Conservation (phyloP, 179 eudicot genomes). For the Silene vulgaris region DNA sequence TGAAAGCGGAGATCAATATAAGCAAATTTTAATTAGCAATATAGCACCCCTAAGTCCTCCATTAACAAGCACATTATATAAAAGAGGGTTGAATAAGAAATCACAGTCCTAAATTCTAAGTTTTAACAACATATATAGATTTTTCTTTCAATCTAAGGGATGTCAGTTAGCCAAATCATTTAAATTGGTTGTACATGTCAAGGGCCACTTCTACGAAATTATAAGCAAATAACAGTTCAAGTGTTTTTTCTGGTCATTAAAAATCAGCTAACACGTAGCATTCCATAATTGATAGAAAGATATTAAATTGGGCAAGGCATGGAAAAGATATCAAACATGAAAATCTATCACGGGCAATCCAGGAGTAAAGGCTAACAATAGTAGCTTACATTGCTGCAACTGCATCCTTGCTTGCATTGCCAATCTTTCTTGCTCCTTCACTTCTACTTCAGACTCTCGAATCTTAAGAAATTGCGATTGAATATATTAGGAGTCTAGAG, state of each 20-base stretch:
- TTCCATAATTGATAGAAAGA: too few species aligned
- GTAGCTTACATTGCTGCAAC: constrained; percentile 54
- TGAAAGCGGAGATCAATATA: background rate
- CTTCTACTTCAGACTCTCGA: constrained; percentile 62
- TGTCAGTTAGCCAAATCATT: background rate
- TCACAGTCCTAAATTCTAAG: background rate
- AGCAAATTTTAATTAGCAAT: constrained; percentile 4
- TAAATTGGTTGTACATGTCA: background rate
- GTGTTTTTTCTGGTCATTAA: too few species aligned
- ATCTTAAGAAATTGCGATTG: constrained; percentile 34
- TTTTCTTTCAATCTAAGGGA: background rate
- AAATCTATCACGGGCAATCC: background rate
- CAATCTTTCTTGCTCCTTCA: constrained; percentile 59
- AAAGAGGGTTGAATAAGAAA: background rate
- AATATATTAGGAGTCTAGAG: constrained; percentile 20
- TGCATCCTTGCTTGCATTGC: constrained; percentile 56
- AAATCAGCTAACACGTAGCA: background rate
- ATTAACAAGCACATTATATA: background rate
- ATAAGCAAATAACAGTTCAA: background rate
- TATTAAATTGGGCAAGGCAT: background rate
- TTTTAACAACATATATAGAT: constrained; percentile 3
- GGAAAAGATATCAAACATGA: background rate
- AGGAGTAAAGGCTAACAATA: background rate
- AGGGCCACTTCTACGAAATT: background rate
- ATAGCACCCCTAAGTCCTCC: background rate